Base-by-base conservation (phyloP, 768 basidiomycete genomes). In the Fomitopsis serialis region DNA sequence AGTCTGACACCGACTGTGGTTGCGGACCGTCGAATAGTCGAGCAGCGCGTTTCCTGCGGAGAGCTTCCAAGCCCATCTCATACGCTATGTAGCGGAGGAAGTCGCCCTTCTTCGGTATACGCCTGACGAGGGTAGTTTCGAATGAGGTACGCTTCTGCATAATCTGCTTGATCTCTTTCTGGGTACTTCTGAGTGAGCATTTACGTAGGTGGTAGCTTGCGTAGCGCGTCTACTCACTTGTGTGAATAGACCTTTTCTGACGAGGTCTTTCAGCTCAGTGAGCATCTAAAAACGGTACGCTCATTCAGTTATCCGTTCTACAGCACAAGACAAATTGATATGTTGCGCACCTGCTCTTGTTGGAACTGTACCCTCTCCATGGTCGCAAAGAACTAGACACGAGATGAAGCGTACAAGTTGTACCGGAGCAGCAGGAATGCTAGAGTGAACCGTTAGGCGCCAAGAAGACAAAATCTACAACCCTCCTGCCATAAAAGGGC, bases 321-420 rank as follows among this genome's bases (percentile, higher is more conserved):
- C 49, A 1, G n/a, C 1, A 51, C 15, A 12, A 21, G 32, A 37
- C 7, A 7, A 32, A 11, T 32, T 32, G 11, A 32, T 32, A 32
- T 6, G 45, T 50, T 24, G 52, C 74, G 48, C 52, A 79, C 85
- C 84, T 90, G 87, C 84, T 96, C 93, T 69, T 95, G 89, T 70
- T 95, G 85, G 62, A 87, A 95, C 54, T 96, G 89, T 0, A 96
- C 93, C 59, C 91, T 81, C 78, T 98, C 94, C 94, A 98, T 95
- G 42, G 24, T 11, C 11, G 5, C 27, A 2, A 10, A 48, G 23
- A 21, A 25, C 46, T 27, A 5, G 8, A 4, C n/a, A 9, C 24
- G 9, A n/a, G n/a, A 45, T 6, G 15, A 45, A 45, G 29, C 29
- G 29, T 32, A 5, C 6, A 32, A 32, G n/a, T n/a, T 32, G 6